Evolutionary conservation across 371 early-diverging fungal species (phyloP), one percentile per base, ranked within the genome.

Genomic region (Syncephalastrum sp.): DNA sequence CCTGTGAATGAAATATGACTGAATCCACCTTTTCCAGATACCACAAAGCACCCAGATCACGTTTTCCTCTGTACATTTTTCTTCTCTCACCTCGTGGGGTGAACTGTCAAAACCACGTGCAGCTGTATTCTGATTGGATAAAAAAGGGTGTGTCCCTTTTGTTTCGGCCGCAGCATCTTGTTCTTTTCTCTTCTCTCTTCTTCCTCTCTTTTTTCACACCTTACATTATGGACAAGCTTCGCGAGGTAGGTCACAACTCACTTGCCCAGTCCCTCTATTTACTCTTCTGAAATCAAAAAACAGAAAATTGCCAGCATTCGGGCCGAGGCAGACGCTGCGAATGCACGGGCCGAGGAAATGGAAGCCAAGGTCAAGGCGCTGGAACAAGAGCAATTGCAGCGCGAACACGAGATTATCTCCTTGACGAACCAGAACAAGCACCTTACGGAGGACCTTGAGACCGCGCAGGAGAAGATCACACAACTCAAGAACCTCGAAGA

Each of bases 331-430:
- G 91, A 92, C 16, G 81, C 72, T 14, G 86, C 87, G 56, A 69
- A 69, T 56, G 80, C 74, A 47, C 82, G 82, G 29, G 91, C 88
- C 38, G 89, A 87, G 19, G 68, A 72, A 16, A 75, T 82, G 29
- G 89, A 88, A 65, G 54, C 54, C 41, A 77, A 82, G 46, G 69
- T 79, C 56, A 91, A 90, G 72, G 68, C 63, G 56, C 51, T 83
- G 15, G 71, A 78, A 58, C 76, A 82, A 44, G 67, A 79, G 51
- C 70, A 80, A 50, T 79, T 75, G 41, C 68, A 75, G 41, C 87
- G 87, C 63, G 92, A 92, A 42, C 90, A 89, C 57, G 87, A 89
- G 56, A 73, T 88, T 29, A 83, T 80, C 16, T 88, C 89, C 8
- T 72, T 86, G 50, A 77, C 78, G 57, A 89, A 86, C 72, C 75